Percentiles rank a stretch among this genome's conserved stretches.
phyloP scores from a whole-genome alignment of 192 early-diverging fungal genomes.

The Coemansia sp. region DNA sequence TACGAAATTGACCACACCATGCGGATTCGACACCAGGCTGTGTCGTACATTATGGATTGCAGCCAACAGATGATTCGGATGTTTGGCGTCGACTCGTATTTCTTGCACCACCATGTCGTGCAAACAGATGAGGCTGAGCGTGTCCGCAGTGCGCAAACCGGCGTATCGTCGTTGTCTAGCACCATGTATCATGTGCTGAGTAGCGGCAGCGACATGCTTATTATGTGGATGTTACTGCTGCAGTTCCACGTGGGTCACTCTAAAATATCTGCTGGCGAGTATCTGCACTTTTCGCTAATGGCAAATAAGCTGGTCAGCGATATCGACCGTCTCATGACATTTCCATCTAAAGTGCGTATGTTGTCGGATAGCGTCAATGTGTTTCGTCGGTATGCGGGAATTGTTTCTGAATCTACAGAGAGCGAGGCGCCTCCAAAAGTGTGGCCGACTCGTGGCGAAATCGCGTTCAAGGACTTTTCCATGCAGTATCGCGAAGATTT shows the following conservation, averaged over 20 bases:
- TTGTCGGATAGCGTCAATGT: constrained; percentile 18
- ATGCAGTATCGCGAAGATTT: constrained; percentile 62
- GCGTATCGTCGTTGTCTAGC: constrained; percentile 62
- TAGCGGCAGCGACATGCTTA: constrained; percentile 46
- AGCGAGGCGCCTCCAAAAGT: constrained; percentile 36
- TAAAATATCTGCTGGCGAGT: constrained; percentile 31
- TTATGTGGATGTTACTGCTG: constrained; percentile 21
- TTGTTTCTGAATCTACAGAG: constrained; percentile 42
- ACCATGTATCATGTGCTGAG: constrained; percentile 48
- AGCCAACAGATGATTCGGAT: constrained; percentile 71
- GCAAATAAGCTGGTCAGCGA: constrained; percentile 13
- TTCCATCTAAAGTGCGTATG: constrained; percentile 15
- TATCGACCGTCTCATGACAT: constrained; percentile 2
- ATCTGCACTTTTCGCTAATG: constrained; percentile 15
- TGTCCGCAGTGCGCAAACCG: constrained; percentile 55
- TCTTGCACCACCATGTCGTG: constrained; percentile 51
- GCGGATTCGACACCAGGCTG: neutral
- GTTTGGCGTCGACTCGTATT: constrained; percentile 55
- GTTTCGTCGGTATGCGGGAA: constrained; percentile 32
- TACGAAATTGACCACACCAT: neutral
- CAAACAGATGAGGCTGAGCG: constrained; percentile 60
- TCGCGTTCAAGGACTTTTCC: constrained; percentile 60
- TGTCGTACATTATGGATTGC: constrained; percentile 30
- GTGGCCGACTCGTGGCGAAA: constrained; percentile 67
- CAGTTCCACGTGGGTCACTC: constrained; percentile 20